Base-by-base conservation (phyloP, 2,329 filamentous ascomycete species). In the Exophiala calicioides region DNA sequence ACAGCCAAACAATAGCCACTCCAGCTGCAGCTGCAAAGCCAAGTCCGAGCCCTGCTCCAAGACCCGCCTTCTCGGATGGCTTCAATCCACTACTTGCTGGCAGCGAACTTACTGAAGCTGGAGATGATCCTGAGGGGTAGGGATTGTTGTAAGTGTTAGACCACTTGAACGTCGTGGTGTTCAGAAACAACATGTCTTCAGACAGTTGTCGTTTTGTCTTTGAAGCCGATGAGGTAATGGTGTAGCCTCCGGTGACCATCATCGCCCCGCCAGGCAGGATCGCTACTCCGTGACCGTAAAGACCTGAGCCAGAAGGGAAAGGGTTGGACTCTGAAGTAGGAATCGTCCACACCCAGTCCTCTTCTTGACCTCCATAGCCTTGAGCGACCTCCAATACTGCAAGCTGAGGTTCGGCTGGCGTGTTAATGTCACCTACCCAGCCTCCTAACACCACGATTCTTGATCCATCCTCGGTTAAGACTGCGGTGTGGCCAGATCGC, bases 401-500 rank as follows among this genome's bases (percentile, higher is more conserved):
- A 19, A 97, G 73, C 62, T 95, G 89, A 1, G 93, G 93, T 21
- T 83, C 74, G 0, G 93, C 93, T 1, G 90, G 79, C 23, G 82
- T 85, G 6, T 72, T 77, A 0, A 86, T 75, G 60, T 94, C 83
- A 3, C 90, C 91, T 3, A 96, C 89, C 93, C 93, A 98, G 1
- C 93, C 93, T 15, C 93, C 93, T 50, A 90, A 76, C 1, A 98
- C 71, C 30, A 95, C 72, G 6, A 97, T 73, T n/a, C 79, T 81
- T 19, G 73, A 79, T 0, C 90, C 90, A 61, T 95, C 89, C 41
- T 85, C 79, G 20, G 82, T 88, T 3, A 96, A 70, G 1, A 95
- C 79, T 1, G 91, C 84, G 0, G 88, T 90, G 62, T 98, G 93
- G 0, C 93, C 93, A 3, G 90, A 95, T 44, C 93, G 77, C 27